Percentiles rank a stretch among this genome's conserved stretches.
Conservation (phyloP, 441 rosid species). For the Adansonia madagascariensis region DNA sequence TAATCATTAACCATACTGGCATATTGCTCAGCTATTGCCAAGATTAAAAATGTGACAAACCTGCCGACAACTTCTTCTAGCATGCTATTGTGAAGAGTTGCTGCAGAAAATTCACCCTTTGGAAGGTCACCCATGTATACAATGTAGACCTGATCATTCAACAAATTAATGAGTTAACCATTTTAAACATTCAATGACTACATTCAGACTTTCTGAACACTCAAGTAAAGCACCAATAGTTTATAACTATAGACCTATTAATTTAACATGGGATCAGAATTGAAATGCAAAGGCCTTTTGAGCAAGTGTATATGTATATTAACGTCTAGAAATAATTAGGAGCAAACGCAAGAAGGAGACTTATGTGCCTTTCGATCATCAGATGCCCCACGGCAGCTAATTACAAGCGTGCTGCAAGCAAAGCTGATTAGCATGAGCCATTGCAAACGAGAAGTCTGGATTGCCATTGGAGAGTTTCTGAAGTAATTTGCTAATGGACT, state of each 20-base stretch:
- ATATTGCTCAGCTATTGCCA: neutral
- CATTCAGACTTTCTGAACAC: neutral
- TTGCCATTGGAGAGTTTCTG: constrained; percentile 26
- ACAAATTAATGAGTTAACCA: neutral
- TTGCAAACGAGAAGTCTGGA: neutral
- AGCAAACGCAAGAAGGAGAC: neutral
- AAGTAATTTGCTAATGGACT: neutral
- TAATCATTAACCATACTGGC: neutral
- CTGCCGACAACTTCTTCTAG: constrained; percentile 10
- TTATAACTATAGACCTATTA: constrained; percentile 7
- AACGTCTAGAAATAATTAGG: neutral
- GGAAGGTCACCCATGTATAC: constrained; percentile 42
- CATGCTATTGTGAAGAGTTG: constrained; percentile 17
- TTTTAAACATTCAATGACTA: neutral
- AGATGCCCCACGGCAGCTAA: constrained; percentile 23
- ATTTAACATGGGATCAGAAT: neutral
- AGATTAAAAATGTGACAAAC: neutral
- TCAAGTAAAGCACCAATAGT: neutral
- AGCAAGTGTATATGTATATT: neutral
- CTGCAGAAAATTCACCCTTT: constrained; percentile 29
- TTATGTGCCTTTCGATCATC: constrained; percentile 24
- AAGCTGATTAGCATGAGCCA: constrained; percentile 20
- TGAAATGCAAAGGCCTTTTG: neutral
- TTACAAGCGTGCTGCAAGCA: constrained; percentile 14
- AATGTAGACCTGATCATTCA: constrained; percentile 12